Percentiles rank a stretch among this genome's conserved stretches.
These are phyloP conservation scores for Fusarium sp. DNA, from an alignment of 2,329 filamentous ascomycete species.

Conservation along the genomic window DNA sequence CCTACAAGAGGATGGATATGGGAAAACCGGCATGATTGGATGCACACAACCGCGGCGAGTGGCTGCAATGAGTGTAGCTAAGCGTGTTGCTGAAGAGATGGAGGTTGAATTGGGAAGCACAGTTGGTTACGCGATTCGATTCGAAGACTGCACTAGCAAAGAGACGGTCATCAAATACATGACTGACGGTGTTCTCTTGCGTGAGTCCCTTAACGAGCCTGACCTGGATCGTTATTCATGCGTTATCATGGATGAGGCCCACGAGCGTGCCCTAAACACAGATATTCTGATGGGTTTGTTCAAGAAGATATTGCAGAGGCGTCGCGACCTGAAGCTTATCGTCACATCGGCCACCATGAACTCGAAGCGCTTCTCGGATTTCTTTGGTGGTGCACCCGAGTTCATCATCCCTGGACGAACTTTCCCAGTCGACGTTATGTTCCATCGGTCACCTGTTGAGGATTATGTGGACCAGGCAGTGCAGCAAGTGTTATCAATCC, in stretches of 20 bases:
- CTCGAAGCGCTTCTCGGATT: slow-evolving; percentile 92
- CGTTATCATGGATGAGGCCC: slow-evolving; percentile 99
- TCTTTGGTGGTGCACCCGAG: slow-evolving; percentile 95
- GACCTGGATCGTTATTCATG: slow-evolving; percentile 97
- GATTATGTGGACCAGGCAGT: slow-evolving; percentile 98
- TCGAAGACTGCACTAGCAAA: slow-evolving; percentile 97
- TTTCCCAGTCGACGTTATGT: slow-evolving; percentile 97
- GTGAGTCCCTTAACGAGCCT: slow-evolving; percentile 91
- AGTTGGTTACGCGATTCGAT: slow-evolving; percentile 97
- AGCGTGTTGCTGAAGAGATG: slow-evolving; percentile 99
- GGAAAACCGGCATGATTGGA: slow-evolving; percentile 87
- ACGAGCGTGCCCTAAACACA: slow-evolving; percentile 95
- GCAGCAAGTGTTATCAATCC: slow-evolving; percentile 94
- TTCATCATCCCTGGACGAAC: slow-evolving; percentile 96
- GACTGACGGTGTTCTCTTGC: slow-evolving; percentile 94
- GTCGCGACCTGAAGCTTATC: slow-evolving; percentile 93
- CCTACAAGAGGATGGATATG: slow-evolving; percentile 94
- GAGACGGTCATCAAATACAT: slow-evolving; percentile 99
- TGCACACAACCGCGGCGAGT: slow-evolving; percentile 97
- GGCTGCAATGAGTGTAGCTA: slow-evolving; percentile 98
- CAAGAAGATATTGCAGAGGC: slow-evolving; percentile 92
- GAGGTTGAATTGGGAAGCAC: slow-evolving; percentile 87
- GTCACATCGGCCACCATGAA: slow-evolving; percentile 99
- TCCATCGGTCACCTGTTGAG: slow-evolving; percentile 92
- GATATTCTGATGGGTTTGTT: slow-evolving; percentile 98